A percentile compares a stretch with the other conserved stretches of the same genome.
These are phyloP conservation scores for Xylaria telfairii DNA, from an alignment of 495 filamentous ascomycete species.

Conservation along the genomic window DNA sequence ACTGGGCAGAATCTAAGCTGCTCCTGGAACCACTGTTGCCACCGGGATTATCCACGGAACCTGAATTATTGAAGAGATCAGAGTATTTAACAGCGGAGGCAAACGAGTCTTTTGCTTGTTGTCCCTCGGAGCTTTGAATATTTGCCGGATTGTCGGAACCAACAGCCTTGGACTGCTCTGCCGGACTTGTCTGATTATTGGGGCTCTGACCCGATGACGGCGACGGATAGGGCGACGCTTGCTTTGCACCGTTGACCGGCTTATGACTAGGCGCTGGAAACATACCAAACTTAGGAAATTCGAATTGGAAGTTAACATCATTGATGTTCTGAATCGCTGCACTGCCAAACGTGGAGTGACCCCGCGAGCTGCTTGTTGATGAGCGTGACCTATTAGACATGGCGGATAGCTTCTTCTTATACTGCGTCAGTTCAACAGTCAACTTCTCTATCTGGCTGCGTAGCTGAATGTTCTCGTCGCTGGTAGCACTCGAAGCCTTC, in stretches of 20 bases:
- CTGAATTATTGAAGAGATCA: slow-evolving; percentile 39
- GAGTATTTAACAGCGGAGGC: slow-evolving; percentile 41
- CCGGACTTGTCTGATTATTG: slow-evolving; percentile 40
- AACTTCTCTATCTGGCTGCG: slow-evolving; percentile 87
- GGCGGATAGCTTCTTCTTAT: slow-evolving; percentile 81
- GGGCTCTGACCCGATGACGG: slow-evolving; percentile 33
- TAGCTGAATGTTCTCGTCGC: slow-evolving; percentile 84
- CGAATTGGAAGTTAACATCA: slow-evolving; percentile 84
- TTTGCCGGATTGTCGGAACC: slow-evolving; percentile 37
- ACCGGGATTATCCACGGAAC: slow-evolving; percentile 42
- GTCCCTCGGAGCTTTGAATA: slow-evolving; percentile 40
- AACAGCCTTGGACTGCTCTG: slow-evolving; percentile 40
- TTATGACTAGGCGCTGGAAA: slow-evolving; percentile 70
- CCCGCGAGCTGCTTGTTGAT: slow-evolving; percentile 24
- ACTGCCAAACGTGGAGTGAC: slow-evolving; percentile 42
- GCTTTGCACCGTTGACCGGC: slow-evolving; percentile 44
- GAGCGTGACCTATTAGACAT: slow-evolving; percentile 46
- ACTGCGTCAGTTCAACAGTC: slow-evolving; percentile 84
- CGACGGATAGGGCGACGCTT: slow-evolving; percentile 35
- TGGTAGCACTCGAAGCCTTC: slow-evolving; percentile 80
- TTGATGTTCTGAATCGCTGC: slow-evolving; percentile 67
- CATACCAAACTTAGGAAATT: slow-evolving; percentile 89
- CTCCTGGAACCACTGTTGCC: slow-evolving; percentile 56
- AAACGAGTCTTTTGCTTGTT: slow-evolving; percentile 19
- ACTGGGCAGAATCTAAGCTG: slow-evolving; percentile 66